Percentiles rank a stretch among this genome's conserved stretches.
Conservation (phyloP, 1,284 basidiomycete genomes). For the Rhodotorula sp. region DNA sequence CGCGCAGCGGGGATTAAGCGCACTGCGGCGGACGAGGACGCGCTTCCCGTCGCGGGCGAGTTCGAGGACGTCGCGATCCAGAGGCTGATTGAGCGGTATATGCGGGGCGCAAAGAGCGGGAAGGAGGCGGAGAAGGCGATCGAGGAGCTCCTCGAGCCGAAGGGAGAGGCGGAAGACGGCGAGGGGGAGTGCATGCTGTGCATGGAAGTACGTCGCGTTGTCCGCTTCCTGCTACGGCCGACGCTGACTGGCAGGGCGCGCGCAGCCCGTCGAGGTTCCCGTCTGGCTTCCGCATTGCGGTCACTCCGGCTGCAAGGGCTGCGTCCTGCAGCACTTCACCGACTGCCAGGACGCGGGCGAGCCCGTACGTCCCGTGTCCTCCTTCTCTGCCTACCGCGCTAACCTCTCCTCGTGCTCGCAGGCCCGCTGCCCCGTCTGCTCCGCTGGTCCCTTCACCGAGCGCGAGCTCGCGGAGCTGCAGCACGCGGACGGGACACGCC, state of each 20-base stretch:
- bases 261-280: slow-evolving; percentile 38
- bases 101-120: slow-evolving; percentile 11
- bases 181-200: slow-evolving; percentile 50
- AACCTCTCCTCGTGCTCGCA: not conserved
- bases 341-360: slow-evolving; percentile 67
- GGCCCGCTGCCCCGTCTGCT: slow-evolving; percentile 36
- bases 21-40: not conserved
- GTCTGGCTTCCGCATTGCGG: slow-evolving; percentile 51
- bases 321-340: slow-evolving; percentile 69
- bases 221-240: too few species aligned
- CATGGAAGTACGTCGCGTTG: slow-evolving; percentile 44
- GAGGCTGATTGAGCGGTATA: slow-evolving; percentile 38
- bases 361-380: slow-evolving; percentile 51
- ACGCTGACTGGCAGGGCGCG: not conserved
- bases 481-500: slow-evolving; percentile 16
- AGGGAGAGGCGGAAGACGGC: slow-evolving; percentile 20
- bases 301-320: slow-evolving; percentile 68
- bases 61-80: slow-evolving; percentile 25
- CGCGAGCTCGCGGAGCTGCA: slow-evolving; percentile 22
- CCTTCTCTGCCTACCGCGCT: not conserved
- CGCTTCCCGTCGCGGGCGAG: slow-evolving; percentile 2
- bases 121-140: slow-evolving; percentile 36
- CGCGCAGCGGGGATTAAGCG: slow-evolving; percentile 13
- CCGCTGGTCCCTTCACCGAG: slow-evolving; percentile 27
- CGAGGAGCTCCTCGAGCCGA: slow-evolving; percentile 24